Evolutionary conservation across 257 asterid species (phyloP).

Genomic region (Phtheirospermum japonicum): DNA sequence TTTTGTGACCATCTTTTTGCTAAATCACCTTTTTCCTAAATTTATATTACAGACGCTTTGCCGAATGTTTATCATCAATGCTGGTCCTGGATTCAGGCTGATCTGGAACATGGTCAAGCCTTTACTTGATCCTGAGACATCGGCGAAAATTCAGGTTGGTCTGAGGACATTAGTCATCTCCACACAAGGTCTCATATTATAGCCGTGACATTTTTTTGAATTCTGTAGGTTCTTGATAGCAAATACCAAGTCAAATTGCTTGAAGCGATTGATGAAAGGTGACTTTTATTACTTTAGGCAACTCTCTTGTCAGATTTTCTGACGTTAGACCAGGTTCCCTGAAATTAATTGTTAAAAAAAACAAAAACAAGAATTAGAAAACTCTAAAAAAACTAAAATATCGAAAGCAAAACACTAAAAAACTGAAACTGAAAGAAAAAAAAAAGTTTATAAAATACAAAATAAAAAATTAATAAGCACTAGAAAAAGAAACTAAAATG

Average conservation of each 20-base stretch:
- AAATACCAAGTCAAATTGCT: slow-evolving; percentile 42
- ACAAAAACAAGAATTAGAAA: no score
- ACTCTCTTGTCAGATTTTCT: background rate
- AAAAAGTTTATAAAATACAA: no score
- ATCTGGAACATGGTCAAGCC: slow-evolving; percentile 50
- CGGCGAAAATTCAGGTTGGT: slow-evolving; percentile 44
- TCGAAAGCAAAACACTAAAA: no score
- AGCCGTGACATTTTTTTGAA: slow-evolving; percentile 10
- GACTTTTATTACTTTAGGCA: slow-evolving; percentile 18
- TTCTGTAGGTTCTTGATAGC: slow-evolving; percentile 44
- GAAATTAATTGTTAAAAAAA: no score
- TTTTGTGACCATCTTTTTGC: background rate
- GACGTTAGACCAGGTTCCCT: no score
- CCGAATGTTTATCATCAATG: slow-evolving; percentile 51
- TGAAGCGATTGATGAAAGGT: slow-evolving; percentile 53
- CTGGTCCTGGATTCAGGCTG: slow-evolving; percentile 55
- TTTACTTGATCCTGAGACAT: slow-evolving; percentile 51
- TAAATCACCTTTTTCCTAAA: slow-evolving; percentile 16
- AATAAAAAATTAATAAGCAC: no score
- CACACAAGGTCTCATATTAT: background rate
- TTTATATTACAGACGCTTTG: slow-evolving; percentile 39
- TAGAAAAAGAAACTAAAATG: no score
- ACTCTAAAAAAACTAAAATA: no score
- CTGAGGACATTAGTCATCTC: background rate
- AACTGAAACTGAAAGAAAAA: no score